phyloP scores from a whole-genome alignment of 1,139 yeast genomes.

The Taphrina populina region DNA sequence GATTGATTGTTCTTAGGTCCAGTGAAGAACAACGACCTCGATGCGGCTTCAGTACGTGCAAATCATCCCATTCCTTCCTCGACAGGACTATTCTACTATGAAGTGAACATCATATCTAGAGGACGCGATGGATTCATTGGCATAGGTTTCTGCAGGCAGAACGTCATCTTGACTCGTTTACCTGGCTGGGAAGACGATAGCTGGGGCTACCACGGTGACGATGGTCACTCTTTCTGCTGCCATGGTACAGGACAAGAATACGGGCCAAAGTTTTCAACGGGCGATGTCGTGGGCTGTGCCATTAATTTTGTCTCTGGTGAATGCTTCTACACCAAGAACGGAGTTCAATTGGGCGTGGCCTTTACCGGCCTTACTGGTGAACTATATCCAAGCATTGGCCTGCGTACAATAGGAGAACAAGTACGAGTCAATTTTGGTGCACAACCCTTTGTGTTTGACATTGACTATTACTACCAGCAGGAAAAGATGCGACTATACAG shows the following conservation, averaged over 20 bases:
- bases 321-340: slow-evolving; percentile 80
- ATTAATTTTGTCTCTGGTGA: slow-evolving; percentile 64
- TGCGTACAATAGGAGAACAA: slow-evolving; percentile 50
- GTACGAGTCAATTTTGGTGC: slow-evolving; percentile 72
- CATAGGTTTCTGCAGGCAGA: slow-evolving; percentile 45
- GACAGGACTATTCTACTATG: slow-evolving; percentile 60
- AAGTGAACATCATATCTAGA: slow-evolving; percentile 51
- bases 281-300: slow-evolving; percentile 82
- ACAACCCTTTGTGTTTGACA: slow-evolving; percentile 66
- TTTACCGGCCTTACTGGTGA: slow-evolving; percentile 49
- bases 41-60: slow-evolving; percentile 48
- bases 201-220: slow-evolving; percentile 61
- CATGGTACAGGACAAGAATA: slow-evolving; percentile 49
- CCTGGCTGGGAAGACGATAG: slow-evolving; percentile 54
- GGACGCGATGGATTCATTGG: slow-evolving; percentile 46
- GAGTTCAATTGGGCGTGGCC: slow-evolving; percentile 59
- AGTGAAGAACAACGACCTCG: slow-evolving; percentile 39
- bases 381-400: slow-evolving; percentile 55
- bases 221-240: slow-evolving; percentile 54
- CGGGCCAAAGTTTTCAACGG: slow-evolving; percentile 53
- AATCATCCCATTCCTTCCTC: slow-evolving; percentile 49
- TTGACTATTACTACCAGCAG: slow-evolving; percentile 59
- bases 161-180: slow-evolving; percentile 44
- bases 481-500: slow-evolving; percentile 30
- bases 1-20: slow-evolving; percentile 35